These are phyloP conservation scores for Talaromyces albobiverticillius DNA, from an alignment of 2,329 filamentous ascomycete genomes.

Conservation along the genomic window DNA sequence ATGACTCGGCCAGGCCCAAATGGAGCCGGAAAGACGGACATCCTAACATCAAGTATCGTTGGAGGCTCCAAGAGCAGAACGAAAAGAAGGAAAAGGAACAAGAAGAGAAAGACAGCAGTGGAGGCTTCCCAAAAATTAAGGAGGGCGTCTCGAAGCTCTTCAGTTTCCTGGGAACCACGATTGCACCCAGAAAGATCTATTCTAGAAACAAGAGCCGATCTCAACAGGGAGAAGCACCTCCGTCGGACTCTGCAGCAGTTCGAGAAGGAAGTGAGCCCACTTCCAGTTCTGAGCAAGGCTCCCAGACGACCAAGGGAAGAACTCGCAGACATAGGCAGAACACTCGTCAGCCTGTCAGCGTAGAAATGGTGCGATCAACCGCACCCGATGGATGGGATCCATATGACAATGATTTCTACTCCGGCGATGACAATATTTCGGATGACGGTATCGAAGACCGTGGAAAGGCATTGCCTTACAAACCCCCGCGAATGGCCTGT, in stretches of 20 bases:
- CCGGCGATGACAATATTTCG: conserved; percentile 10
- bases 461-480: conserved; percentile 6
- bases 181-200: background rate
- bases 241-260: background rate
- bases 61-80: background rate
- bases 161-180: background rate
- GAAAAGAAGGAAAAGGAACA: background rate
- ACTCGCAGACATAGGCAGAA: background rate
- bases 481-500: conserved; percentile 11
- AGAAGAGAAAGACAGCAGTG: background rate
- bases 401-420: conserved; percentile 5
- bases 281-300: background rate
- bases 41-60: background rate
- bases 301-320: background rate
- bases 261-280: background rate
- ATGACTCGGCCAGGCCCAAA: background rate
- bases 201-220: background rate
- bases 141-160: background rate
- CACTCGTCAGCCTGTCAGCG: background rate
- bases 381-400: conserved; percentile 5
- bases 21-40: background rate
- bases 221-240: background rate
- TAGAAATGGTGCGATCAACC: background rate
- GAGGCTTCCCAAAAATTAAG: background rate
- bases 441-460: background rate